These are phyloP conservation scores for Combretum micranthum DNA, from an alignment of 345 rosid species.

Conservation along the genomic window DNA sequence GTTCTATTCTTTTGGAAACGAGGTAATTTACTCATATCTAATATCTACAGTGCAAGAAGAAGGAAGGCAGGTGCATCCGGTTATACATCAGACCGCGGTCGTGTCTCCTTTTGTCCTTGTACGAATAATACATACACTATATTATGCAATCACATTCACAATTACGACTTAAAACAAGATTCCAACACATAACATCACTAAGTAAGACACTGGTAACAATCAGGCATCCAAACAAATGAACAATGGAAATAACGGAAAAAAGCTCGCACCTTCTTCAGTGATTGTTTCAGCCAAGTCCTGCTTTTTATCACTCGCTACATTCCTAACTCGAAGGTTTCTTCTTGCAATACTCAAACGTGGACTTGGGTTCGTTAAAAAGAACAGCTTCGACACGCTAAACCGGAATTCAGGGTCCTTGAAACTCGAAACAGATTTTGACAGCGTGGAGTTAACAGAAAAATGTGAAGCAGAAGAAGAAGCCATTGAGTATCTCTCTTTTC, in stretches of 20 bases:
- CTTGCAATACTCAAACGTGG: constrained; percentile 16
- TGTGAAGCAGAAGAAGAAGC: constrained; percentile 18
- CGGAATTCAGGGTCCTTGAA: constrained; percentile 23
- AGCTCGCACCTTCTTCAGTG: constrained; percentile 21
- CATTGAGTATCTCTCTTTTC: not conserved
- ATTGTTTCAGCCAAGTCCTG: constrained; percentile 24
- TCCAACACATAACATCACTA: not conserved
- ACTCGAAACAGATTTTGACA: constrained; percentile 12
- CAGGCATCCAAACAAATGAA: not conserved
- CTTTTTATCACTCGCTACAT: constrained; percentile 33
- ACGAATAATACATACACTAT: too few species aligned
- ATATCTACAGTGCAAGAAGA: too few species aligned
- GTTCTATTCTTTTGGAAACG: too few species aligned
- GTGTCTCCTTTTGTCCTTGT: too few species aligned
- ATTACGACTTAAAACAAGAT: too few species aligned
- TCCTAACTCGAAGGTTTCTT: constrained; percentile 18
- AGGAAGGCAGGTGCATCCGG: too few species aligned
- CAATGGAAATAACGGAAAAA: not conserved
- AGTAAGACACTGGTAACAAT: not conserved
- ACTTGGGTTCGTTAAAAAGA: constrained; percentile 19
- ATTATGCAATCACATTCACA: too few species aligned
- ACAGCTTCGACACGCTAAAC: constrained; percentile 15
- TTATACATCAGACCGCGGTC: too few species aligned
- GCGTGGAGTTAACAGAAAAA: constrained; percentile 21
- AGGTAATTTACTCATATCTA: too few species aligned